Evolutionary conservation across 2,329 filamentous ascomycete genomes (phyloP).

Genomic region (Thielaviopsis cerberus): DNA sequence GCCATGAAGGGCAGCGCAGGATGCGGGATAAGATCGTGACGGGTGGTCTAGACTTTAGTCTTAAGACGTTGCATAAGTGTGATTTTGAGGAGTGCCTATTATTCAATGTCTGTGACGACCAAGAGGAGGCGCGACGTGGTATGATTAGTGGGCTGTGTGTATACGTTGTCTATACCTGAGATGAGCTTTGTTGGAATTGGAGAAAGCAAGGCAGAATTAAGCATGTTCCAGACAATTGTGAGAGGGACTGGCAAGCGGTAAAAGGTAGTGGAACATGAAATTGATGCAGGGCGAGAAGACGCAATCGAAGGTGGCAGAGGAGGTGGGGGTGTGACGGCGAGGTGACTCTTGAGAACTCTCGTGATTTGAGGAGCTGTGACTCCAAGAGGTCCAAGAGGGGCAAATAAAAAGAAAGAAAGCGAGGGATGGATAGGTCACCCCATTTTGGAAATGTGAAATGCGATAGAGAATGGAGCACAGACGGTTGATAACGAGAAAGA

Average conservation of each 20-base stretch:
- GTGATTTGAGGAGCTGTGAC: neutral
- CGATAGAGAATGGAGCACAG: neutral
- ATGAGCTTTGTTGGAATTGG: neutral
- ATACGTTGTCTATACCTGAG: neutral
- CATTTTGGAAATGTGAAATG: neutral
- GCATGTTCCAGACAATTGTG: neutral
- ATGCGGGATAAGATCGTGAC: neutral
- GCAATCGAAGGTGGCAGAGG: neutral
- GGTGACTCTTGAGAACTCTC: neutral
- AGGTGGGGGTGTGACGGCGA: neutral
- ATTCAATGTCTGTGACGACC: neutral
- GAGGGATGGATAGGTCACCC: neutral
- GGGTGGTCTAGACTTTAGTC: neutral
- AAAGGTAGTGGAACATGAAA: neutral
- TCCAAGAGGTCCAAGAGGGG: neutral
- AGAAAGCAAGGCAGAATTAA: neutral
- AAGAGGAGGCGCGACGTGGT: neutral
- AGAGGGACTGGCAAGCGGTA: neutral
- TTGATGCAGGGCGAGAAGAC: neutral
- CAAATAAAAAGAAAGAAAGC: neutral
- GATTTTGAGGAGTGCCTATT: neutral
- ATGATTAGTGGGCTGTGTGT: neutral
- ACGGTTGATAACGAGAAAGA: neutral
- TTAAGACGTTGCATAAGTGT: neutral
- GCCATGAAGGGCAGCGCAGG: neutral